Conservation (phyloP, 805 yeast species). For the Kuraishia piskuri region DNA sequence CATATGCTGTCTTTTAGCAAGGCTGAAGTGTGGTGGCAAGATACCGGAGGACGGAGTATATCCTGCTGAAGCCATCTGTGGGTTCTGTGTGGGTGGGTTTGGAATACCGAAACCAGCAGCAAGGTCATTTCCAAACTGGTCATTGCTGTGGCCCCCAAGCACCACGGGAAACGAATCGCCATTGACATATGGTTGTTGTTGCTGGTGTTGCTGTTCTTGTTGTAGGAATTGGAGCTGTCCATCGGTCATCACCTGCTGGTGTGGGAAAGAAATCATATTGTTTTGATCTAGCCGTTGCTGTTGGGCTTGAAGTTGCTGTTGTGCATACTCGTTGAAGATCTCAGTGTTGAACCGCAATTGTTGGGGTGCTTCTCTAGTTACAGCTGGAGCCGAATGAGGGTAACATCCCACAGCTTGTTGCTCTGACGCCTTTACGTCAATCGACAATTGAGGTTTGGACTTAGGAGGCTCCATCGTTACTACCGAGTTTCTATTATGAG, state of each 20-base stretch:
- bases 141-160: too few species aligned
- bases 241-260: neutral
- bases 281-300: neutral
- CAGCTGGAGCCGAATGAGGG: neutral
- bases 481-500: neutral
- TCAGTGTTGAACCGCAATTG: neutral
- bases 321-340: neutral
- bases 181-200: neutral
- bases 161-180: neutral
- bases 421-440: neutral
- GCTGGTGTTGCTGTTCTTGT: neutral
- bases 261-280: too few species aligned
- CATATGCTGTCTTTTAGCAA: neutral
- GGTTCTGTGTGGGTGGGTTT: too few species aligned
- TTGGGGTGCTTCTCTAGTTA: neutral
- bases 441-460: neutral
- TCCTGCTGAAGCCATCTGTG: neutral
- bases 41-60: neutral
- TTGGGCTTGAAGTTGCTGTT: constrained; percentile 1
- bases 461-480: neutral
- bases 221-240: too few species aligned
- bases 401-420: neutral
- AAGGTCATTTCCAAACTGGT: too few species aligned
- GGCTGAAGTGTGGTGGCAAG: neutral
- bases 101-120: too few species aligned